Evolutionary conservation across 305 asterid genomes (phyloP), one percentile per base, ranked within the genome.

Genomic region (Rubia peregrina): DNA sequence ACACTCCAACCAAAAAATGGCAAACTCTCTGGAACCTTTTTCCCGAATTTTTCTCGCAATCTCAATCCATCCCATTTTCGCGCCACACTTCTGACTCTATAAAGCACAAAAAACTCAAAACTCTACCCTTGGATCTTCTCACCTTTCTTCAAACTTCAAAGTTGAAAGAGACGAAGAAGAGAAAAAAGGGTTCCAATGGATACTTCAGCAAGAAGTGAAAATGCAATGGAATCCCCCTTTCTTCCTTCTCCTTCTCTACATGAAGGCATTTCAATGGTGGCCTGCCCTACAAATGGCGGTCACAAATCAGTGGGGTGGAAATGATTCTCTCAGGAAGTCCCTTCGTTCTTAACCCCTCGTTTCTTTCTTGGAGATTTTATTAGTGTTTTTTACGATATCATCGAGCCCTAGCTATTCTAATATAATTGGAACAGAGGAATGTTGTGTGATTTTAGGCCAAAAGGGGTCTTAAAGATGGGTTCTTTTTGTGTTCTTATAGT

Each of bases 291-390:
- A 79, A 74, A 75, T 79, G 83, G 88, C 88, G 14, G 75, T 84
- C 16, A 69, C 76, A 17, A 81, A 84, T 59, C 43, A 81, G 19
- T 81, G 88, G 86, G 88, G 86, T 7, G 88, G 88, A 24, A 69
- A 30, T 49, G 85, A 84, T 78, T 81, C 88, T 61, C 36, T 48
- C 44, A 10, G 59, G 70, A 80, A 79, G 80, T 84, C 79, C 21
- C 33, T 30, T 3, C 33, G 33, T 3, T 30, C 33, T 30, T 30
- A 3, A 30, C 33, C 33, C 33, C 33, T n/a, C n/a, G n/a, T n/a
- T n/a, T n/a, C n/a, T n/a, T n/a, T n/a, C n/a, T n/a, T n/a, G n/a
- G n/a, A n/a, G n/a, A n/a, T n/a, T n/a, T n/a, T n/a, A n/a, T n/a
- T n/a, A n/a, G n/a, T n/a, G n/a, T n/a, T n/a, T n/a, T n/a, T n/a